These are phyloP conservation scores for Phytophthora fragariae DNA, from an alignment of 352 stramenopile species.

Conservation along the genomic window DNA sequence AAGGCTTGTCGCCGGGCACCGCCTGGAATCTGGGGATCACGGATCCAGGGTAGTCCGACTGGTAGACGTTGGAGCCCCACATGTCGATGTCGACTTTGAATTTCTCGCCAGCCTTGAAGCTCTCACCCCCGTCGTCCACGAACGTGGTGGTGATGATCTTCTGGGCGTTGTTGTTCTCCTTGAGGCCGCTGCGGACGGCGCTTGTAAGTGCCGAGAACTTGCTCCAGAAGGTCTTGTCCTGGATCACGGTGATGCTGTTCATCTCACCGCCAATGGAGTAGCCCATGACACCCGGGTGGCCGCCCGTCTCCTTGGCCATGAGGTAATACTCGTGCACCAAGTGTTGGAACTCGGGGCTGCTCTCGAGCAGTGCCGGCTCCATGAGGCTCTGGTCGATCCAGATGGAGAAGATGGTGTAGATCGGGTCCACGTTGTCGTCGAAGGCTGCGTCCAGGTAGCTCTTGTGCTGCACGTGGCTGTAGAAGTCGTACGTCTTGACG, in stretches of 20 bases:
- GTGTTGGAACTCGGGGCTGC: constrained; percentile 49
- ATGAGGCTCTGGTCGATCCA: constrained; percentile 77
- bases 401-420: constrained; percentile 80
- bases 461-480: constrained; percentile 56
- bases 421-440: constrained; percentile 59
- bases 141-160: constrained; percentile 88
- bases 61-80: constrained; percentile 80
- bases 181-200: constrained; percentile 60
- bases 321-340: constrained; percentile 64
- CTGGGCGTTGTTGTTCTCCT: constrained; percentile 48
- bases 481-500: constrained; percentile 80
- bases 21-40: constrained; percentile 64
- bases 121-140: constrained; percentile 65
- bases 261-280: constrained; percentile 84
- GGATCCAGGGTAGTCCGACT: constrained; percentile 62
- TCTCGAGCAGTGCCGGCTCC: constrained; percentile 35
- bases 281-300: constrained; percentile 65
- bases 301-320: constrained; percentile 64
- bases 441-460: constrained; percentile 68
- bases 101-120: constrained; percentile 53
- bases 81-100: constrained; percentile 68
- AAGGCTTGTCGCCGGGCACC: constrained; percentile 50
- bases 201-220: constrained; percentile 63
- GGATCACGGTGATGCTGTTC: constrained; percentile 70
- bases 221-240: constrained; percentile 63